Evolutionary conservation across 225 moss, liverwort and hornwort species (phyloP).

Genomic region (Polytrichum commune): DNA sequence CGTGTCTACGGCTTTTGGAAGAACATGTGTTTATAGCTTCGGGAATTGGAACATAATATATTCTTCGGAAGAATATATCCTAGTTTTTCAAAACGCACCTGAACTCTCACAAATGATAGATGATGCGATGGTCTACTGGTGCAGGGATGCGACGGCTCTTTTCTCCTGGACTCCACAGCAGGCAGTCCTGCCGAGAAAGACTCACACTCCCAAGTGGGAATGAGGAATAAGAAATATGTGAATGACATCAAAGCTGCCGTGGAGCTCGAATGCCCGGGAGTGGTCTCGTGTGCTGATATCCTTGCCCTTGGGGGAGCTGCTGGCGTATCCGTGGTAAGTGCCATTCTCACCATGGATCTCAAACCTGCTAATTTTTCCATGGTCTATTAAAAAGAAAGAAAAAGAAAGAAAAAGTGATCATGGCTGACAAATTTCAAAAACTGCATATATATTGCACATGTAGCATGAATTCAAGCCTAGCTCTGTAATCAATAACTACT

Average conservation of each 20-base stretch:
- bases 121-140: not conserved
- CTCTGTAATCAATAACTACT: too few relatives aligned
- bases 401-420: too few relatives aligned
- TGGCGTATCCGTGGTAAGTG: conserved; percentile 34
- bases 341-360: not conserved
- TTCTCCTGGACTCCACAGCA: conserved; percentile 41
- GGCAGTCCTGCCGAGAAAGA: conserved; percentile 43
- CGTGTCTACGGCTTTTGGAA: too few relatives aligned
- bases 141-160: conserved; percentile 62
- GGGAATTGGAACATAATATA: not conserved
- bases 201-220: conserved; percentile 41
- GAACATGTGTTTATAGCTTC: not conserved
- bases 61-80: not conserved
- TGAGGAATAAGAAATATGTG: conserved; percentile 53
- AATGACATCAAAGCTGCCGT: conserved; percentile 47
- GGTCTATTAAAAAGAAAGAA: too few relatives aligned
- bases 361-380: too few relatives aligned
- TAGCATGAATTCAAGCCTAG: too few relatives aligned
- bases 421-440: too few relatives aligned
- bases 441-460: not conserved
- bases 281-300: conserved; percentile 62
- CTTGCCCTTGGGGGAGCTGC: conserved; percentile 52
- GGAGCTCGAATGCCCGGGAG: conserved; percentile 44
- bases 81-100: too few relatives aligned
- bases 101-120: not conserved